Evolutionary conservation across 352 stramenopile species (phyloP).

Genomic region (Globisporangium apiculatum): DNA sequence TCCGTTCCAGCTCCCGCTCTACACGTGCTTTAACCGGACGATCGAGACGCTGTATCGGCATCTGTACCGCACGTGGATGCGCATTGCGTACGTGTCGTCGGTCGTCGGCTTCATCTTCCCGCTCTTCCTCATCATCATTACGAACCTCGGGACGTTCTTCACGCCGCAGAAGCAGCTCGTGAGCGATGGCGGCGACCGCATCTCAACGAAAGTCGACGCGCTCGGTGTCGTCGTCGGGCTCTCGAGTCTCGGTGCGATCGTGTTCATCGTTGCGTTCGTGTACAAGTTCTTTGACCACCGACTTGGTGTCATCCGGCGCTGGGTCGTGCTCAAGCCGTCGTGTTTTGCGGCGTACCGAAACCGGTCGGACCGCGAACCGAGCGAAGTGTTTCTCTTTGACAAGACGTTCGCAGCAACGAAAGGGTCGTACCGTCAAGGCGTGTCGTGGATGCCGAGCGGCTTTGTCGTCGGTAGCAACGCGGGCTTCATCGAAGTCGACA

Average conservation of each 20-base stretch:
- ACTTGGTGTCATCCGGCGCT: constrained; percentile 77
- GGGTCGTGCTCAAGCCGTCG: constrained; percentile 82
- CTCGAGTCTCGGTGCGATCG: constrained; percentile 34
- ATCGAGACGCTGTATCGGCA: constrained; percentile 80
- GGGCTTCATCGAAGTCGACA: constrained; percentile 82
- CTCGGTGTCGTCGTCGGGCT: constrained; percentile 52
- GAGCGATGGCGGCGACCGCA: constrained; percentile 25
- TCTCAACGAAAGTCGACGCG: constrained; percentile 43
- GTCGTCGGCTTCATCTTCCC: constrained; percentile 82
- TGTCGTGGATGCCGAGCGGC: constrained; percentile 85
- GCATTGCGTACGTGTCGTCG: constrained; percentile 72
- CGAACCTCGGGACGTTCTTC: constrained; percentile 63
- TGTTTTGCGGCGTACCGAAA: constrained; percentile 79
- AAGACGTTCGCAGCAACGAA: constrained; percentile 73
- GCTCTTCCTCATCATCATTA: constrained; percentile 62
- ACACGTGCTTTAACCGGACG: constrained; percentile 79
- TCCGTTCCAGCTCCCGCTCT: constrained; percentile 77
- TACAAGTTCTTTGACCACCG: constrained; percentile 88
- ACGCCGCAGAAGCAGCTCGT: constrained; percentile 53
- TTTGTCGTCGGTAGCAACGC: constrained; percentile 73
- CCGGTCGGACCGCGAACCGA: constrained; percentile 68
- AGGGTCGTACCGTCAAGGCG: constrained; percentile 74
- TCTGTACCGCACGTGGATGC: constrained; percentile 83
- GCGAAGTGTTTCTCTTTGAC: constrained; percentile 84
- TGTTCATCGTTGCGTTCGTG: constrained; percentile 70